These are phyloP conservation scores for Colletotrichum acutatum DNA, from an alignment of 2,329 filamentous ascomycete genomes.

Conservation along the genomic window DNA sequence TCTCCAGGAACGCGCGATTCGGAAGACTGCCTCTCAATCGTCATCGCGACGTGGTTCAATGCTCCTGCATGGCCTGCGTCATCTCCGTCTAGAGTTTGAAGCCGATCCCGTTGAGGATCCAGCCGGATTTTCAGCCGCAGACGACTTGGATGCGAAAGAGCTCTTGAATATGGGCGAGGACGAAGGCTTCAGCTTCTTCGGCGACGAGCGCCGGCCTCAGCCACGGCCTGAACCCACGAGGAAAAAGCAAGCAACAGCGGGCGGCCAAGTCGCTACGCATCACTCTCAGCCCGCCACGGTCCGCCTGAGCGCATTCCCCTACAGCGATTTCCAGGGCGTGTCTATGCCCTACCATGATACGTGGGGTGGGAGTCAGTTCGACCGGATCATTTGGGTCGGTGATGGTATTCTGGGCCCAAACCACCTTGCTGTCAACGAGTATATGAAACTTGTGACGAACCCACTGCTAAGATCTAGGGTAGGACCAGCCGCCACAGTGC, in stretches of 20 bases:
- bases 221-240: neutral
- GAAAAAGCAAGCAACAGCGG: slow-evolving; percentile 28
- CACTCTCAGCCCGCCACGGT: slow-evolving; percentile 22
- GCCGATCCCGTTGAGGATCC: slow-evolving; percentile 52
- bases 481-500: slow-evolving; percentile 59
- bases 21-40: slow-evolving; percentile 38
- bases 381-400: slow-evolving; percentile 61
- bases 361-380: slow-evolving; percentile 43
- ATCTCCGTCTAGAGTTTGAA: slow-evolving; percentile 66
- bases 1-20: slow-evolving; percentile 60
- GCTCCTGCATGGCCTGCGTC: slow-evolving; percentile 62
- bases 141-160: slow-evolving; percentile 53
- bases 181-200: slow-evolving; percentile 60
- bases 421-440: slow-evolving; percentile 54
- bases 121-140: slow-evolving; percentile 42
- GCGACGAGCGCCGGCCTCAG: slow-evolving; percentile 38
- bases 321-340: slow-evolving; percentile 41
- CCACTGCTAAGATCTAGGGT: slow-evolving; percentile 48
- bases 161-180: slow-evolving; percentile 51
- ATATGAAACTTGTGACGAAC: slow-evolving; percentile 57
- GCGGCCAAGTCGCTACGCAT: slow-evolving; percentile 30
- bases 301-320: slow-evolving; percentile 39
- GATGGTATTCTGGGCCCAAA: slow-evolving; percentile 44
- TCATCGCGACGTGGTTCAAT: slow-evolving; percentile 50
- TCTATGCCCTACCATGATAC: slow-evolving; percentile 42